phyloP scores from a whole-genome alignment of 257 asterid species.

The Capsicum chinense region DNA sequence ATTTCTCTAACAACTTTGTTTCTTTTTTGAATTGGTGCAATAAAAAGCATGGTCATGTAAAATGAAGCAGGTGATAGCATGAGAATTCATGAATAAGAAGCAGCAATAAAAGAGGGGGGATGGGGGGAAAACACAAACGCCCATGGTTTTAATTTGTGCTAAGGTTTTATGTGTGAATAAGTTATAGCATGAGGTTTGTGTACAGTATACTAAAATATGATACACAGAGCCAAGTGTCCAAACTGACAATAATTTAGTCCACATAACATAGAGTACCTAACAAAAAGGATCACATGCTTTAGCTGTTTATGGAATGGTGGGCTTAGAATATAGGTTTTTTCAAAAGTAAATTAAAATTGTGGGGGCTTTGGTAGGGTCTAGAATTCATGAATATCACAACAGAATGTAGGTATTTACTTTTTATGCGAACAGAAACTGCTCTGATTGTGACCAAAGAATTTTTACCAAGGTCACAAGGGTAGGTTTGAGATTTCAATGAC shows the following conservation, averaged over 20 bases:
- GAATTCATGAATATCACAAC: conserved; percentile 23
- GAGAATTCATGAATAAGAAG: not conserved
- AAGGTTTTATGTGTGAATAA: not conserved
- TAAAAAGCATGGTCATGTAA: not conserved
- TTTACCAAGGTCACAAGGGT: not conserved
- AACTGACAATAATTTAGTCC: conserved; percentile 31
- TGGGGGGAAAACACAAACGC: not conserved
- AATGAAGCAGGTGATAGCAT: not conserved
- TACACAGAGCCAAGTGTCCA: conserved; percentile 11
- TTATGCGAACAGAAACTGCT: conserved; percentile 24
- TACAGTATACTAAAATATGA: not conserved
- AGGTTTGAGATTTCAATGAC: conserved; percentile 19
- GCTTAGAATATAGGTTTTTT: not conserved
- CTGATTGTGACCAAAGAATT: conserved; percentile 14
- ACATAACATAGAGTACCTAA: conserved; percentile 25
- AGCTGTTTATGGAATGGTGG: conserved; percentile 31
- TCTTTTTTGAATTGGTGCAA: not conserved
- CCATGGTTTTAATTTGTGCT: conserved; percentile 24
- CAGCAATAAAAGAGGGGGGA: not conserved
- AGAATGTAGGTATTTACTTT: conserved; percentile 28
- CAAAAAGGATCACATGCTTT: conserved; percentile 31
- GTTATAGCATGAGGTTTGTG: conserved; percentile 19
- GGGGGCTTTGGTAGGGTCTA: conserved; percentile 25
- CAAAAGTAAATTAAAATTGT: not conserved
- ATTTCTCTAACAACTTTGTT: not conserved